Evolutionary conservation across 2,329 filamentous ascomycete species (phyloP).

Genomic region (Clonostachys sp.): DNA sequence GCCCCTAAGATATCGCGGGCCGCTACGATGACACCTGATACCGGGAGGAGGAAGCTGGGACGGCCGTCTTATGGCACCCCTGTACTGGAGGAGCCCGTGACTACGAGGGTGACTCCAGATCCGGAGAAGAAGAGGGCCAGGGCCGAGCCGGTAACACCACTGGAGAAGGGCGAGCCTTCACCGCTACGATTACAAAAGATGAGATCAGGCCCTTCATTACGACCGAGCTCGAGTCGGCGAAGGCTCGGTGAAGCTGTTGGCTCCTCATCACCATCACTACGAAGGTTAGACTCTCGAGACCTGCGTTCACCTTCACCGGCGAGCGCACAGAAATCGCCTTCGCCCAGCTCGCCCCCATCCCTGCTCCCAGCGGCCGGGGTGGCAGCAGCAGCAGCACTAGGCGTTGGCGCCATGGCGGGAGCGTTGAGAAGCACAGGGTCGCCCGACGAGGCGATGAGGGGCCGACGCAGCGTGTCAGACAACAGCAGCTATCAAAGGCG

Average conservation of each 20-base stretch:
- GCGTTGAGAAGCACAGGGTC: no score
- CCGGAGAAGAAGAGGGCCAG: conserved; percentile 30
- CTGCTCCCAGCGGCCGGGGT: conserved; percentile 2
- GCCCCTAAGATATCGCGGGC: conserved; percentile 17
- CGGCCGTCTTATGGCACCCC: conserved; percentile 29
- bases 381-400: conserved; percentile 6
- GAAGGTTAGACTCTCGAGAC: neutral
- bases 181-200: neutral
- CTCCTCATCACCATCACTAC: neutral
- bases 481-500: conserved; percentile 8
- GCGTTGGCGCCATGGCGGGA: no score
- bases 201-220: neutral
- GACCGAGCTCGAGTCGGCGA: neutral
- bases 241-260: neutral
- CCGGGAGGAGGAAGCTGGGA: conserved; percentile 16
- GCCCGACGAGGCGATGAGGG: neutral
- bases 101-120: conserved; percentile 31
- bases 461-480: conserved; percentile 32
- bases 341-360: neutral
- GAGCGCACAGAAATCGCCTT: neutral
- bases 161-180: neutral
- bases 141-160: neutral
- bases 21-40: conserved; percentile 18
- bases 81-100: conserved; percentile 30
- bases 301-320: neutral